Conservation (phyloP, 2,329 filamentous ascomycete species). For the Alternaria gaisen region DNA sequence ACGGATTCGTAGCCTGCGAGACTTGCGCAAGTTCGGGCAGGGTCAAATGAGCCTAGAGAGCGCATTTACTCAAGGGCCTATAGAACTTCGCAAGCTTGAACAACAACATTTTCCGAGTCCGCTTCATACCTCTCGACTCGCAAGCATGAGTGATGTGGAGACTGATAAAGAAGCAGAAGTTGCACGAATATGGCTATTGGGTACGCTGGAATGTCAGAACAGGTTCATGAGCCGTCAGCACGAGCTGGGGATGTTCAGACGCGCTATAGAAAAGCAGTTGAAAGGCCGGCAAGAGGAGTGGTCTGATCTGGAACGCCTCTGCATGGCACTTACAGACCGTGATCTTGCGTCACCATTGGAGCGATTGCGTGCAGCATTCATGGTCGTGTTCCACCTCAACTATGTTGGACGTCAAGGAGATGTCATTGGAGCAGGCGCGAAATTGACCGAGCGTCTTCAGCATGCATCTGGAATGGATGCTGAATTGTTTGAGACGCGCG, state of each 20-base stretch:
- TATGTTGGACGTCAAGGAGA: conserved; percentile 14
- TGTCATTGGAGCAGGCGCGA: conserved; percentile 3
- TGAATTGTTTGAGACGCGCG: conserved; percentile 5
- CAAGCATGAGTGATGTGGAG: conserved; percentile 5
- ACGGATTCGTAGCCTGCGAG: conserved; percentile 9
- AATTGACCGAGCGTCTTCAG: conserved; percentile 8
- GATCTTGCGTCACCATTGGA: conserved; percentile 9
- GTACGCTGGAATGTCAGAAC: conserved; percentile 16
- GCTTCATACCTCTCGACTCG: neutral
- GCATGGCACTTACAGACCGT: conserved; percentile 28
- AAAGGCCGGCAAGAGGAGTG: neutral
- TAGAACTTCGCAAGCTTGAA: conserved; percentile 6
- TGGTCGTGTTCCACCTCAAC: conserved; percentile 23
- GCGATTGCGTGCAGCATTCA: conserved; percentile 19
- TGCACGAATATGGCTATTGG: conserved; percentile 24
- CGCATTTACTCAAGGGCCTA: neutral
- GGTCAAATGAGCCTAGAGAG: neutral
- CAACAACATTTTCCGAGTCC: conserved; percentile 1
- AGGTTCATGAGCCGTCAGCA: conserved; percentile 7
- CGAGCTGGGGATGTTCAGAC: conserved; percentile 20
- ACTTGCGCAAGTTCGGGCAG: conserved; percentile 9
- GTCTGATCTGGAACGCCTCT: conserved; percentile 27
- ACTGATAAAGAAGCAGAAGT: conserved; percentile 1
- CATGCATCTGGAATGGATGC: neutral
- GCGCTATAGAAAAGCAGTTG: conserved; percentile 23